Evolutionary conservation across 306 rosid genomes (phyloP).

Genomic region (Lupinus albus): DNA sequence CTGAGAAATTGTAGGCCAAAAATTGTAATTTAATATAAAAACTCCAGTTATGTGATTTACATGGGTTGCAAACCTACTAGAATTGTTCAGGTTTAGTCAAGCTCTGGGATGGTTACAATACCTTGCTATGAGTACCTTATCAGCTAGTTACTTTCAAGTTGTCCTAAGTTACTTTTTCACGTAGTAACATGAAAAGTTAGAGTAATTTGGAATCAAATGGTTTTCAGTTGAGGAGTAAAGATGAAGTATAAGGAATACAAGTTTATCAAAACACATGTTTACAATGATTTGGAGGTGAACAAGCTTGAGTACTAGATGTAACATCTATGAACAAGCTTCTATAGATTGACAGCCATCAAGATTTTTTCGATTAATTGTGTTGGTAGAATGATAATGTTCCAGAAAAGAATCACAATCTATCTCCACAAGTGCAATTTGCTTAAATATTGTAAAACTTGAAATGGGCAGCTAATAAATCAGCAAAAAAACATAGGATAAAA

Average conservation of each 20-base stretch:
- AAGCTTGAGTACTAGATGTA: no score
- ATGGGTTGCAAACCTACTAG: not conserved
- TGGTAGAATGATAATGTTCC: not conserved
- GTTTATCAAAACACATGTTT: not conserved
- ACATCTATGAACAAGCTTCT: slow-evolving; percentile 32
- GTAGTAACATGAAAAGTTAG: no score
- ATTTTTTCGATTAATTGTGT: not conserved
- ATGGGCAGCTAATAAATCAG: slow-evolving; percentile 31
- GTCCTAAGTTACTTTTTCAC: not conserved
- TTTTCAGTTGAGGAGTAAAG: slow-evolving; percentile 2
- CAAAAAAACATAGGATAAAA: slow-evolving; percentile 18
- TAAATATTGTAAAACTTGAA: slow-evolving; percentile 16
- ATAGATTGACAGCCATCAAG: slow-evolving; percentile 23
- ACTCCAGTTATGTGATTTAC: not conserved
- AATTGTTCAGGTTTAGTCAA: not conserved
- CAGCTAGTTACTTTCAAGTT: not conserved
- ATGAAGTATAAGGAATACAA: not conserved
- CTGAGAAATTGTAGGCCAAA: not conserved
- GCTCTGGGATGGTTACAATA: not conserved
- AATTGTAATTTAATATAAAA: not conserved
- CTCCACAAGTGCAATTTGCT: slow-evolving; percentile 12
- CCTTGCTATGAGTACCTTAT: not conserved
- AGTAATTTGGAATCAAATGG: not conserved
- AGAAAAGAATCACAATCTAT: slow-evolving; percentile 14
- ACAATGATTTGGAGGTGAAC: not conserved